phyloP scores from a whole-genome alignment of 2,329 filamentous ascomycete species.

The Fusarium sulawesiense region DNA sequence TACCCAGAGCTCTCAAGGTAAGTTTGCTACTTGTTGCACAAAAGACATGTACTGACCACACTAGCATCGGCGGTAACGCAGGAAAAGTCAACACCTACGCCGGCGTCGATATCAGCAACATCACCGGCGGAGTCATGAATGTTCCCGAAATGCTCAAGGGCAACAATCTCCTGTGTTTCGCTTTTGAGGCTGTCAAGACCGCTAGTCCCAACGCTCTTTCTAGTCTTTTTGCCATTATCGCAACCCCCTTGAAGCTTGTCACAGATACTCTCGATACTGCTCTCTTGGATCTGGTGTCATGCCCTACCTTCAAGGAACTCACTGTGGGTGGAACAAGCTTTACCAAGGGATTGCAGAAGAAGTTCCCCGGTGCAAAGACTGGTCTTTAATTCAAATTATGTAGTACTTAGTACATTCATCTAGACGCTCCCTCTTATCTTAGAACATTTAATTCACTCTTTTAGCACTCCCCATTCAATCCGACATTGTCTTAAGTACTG shows the following conservation, averaged over 20 bases:
- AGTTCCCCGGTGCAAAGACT: slow-evolving; percentile 16
- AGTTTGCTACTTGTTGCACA: fast-evolving
- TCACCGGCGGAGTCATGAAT: slow-evolving; percentile 19
- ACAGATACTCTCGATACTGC: neutral
- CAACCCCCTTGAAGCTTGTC: neutral
- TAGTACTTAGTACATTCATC: neutral
- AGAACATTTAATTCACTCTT: neutral
- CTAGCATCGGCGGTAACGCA: slow-evolving; percentile 21
- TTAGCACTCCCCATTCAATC: neutral
- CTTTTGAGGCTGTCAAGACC: slow-evolving; percentile 21
- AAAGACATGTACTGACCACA: neutral
- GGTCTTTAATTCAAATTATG: neutral
- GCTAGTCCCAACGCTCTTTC: slow-evolving; percentile 9
- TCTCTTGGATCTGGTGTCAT: slow-evolving; percentile 1
- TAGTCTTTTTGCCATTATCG: slow-evolving; percentile 3
- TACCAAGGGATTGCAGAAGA: neutral
- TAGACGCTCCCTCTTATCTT: neutral
- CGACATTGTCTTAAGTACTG: neutral
- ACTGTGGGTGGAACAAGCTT: slow-evolving; percentile 4
- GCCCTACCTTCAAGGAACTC: slow-evolving; percentile 18
- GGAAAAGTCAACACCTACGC: slow-evolving; percentile 24
- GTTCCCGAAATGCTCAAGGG: slow-evolving; percentile 10
- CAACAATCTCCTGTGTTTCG: slow-evolving; percentile 25
- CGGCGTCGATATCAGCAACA: slow-evolving; percentile 10
- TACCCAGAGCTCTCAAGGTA: slow-evolving; percentile 26